phyloP scores from a whole-genome alignment of 345 rosid species.

The Lagerstroemia speciosa region DNA sequence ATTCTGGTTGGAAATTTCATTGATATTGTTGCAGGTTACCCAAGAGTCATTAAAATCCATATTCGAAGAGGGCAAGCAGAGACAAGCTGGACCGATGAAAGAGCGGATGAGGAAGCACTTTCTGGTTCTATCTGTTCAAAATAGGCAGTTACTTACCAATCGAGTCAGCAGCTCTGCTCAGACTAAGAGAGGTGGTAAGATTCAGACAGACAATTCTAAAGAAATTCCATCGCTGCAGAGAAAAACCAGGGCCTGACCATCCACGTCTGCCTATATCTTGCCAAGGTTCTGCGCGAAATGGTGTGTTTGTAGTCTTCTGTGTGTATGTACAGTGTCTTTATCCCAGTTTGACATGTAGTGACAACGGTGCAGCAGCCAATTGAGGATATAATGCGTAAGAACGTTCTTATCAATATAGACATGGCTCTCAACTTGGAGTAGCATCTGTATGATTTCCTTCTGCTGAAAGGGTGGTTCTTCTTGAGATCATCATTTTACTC shows the following conservation, averaged over 20 bases:
- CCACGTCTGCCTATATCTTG: not conserved
- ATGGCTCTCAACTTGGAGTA: not conserved
- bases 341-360: not conserved
- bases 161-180: not conserved
- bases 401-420: not conserved
- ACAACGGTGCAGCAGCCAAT: not conserved
- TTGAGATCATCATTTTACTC: too few relatives aligned
- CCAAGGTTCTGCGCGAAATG: not conserved
- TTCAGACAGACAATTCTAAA: not conserved
- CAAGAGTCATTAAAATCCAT: conserved; percentile 53
- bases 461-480: too few relatives aligned
- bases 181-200: not conserved
- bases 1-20: conserved; percentile 9
- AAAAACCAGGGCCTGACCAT: not conserved
- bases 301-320: not conserved
- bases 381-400: not conserved
- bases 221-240: not conserved
- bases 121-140: not conserved
- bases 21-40: conserved; percentile 57
- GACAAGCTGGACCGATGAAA: not conserved
- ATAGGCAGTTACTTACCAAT: not conserved
- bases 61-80: not conserved
- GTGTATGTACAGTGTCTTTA: not conserved
- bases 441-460: not conserved
- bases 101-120: not conserved